Conservation (phyloP, 768 basidiomycete genomes). For the Trametopsis cervina region DNA sequence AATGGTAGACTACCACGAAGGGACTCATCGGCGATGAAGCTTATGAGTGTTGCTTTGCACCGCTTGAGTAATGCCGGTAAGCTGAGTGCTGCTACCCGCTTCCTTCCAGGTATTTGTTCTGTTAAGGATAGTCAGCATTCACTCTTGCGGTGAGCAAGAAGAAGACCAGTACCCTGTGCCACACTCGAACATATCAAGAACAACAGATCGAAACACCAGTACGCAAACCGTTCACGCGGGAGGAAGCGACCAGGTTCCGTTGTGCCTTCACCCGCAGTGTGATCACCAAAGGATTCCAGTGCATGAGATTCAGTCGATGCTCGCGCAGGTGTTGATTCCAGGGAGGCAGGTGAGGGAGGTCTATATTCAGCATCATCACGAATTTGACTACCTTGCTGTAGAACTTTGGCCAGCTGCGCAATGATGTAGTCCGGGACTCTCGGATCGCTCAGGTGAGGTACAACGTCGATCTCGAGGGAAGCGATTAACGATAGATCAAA, state of each 20-base stretch:
- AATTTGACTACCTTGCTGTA: conserved; percentile 67
- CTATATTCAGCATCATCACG: conserved; percentile 27
- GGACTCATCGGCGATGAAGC: conserved; percentile 79
- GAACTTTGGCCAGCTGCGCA: conserved; percentile 56
- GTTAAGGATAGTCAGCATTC: background rate
- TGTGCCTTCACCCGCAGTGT: conserved; percentile 43
- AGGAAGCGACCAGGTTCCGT: conserved; percentile 50
- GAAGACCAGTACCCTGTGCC: conserved; percentile 41
- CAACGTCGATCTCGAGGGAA: conserved; percentile 71
- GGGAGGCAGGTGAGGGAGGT: conserved; percentile 16
- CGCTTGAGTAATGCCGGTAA: conserved; percentile 70
- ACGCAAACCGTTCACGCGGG: conserved; percentile 80
- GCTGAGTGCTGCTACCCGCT: conserved; percentile 65
- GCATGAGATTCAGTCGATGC: conserved; percentile 13
- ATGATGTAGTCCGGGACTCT: conserved; percentile 70
- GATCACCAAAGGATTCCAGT: conserved; percentile 24
- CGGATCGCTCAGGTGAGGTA: conserved; percentile 64
- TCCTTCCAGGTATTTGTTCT: conserved; percentile 58
- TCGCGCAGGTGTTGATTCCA: background rate
- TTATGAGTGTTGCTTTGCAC: conserved; percentile 59
- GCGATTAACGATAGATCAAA: conserved; percentile 80
- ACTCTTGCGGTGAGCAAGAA: background rate
- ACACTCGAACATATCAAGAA: conserved; percentile 73
- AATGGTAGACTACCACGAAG: conserved; percentile 87
- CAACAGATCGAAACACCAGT: conserved; percentile 87